Conservation (phyloP, 768 basidiomycete genomes). For the Chiua virens region DNA sequence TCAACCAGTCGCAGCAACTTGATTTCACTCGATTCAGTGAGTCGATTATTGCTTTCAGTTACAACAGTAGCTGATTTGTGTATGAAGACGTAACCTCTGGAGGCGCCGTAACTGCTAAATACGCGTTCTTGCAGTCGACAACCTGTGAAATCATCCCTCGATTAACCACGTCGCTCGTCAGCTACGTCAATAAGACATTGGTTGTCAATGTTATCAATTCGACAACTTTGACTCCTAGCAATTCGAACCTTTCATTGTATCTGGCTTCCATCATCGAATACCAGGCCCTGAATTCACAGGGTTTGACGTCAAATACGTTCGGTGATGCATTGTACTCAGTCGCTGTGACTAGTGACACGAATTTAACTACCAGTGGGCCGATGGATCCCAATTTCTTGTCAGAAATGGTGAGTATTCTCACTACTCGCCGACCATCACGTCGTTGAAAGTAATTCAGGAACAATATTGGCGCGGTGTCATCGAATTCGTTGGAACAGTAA, state of each 20-base stretch:
- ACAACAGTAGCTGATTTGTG: too few relatives aligned
- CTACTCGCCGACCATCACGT: too few relatives aligned
- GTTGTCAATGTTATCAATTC: background rate
- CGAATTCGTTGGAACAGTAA: background rate
- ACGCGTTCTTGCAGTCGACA: conserved; percentile 4
- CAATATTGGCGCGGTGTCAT: conserved; percentile 2
- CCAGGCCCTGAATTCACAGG: conserved; percentile 11
- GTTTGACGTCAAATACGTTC: conserved; percentile 12
- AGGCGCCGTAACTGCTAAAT: background rate
- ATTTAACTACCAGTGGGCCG: too few relatives aligned
- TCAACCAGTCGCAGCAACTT: background rate
- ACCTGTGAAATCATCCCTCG: conserved; percentile 7
- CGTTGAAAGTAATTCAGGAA: background rate
- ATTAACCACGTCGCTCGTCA: conserved; percentile 5
- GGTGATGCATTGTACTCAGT: conserved; percentile 20
- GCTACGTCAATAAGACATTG: background rate
- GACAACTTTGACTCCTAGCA: background rate
- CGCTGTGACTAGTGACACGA: background rate
- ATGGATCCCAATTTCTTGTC: too few relatives aligned
- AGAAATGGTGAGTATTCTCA: background rate
- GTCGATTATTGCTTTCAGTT: background rate
- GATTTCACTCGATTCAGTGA: background rate
- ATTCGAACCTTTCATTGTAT: background rate
- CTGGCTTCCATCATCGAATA: background rate
- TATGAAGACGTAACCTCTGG: conserved; percentile 1